A percentile compares a stretch with the other conserved stretches of the same genome.
Conservation (phyloP, 805 yeast genomes). For the Candida endomychidarum region DNA sequence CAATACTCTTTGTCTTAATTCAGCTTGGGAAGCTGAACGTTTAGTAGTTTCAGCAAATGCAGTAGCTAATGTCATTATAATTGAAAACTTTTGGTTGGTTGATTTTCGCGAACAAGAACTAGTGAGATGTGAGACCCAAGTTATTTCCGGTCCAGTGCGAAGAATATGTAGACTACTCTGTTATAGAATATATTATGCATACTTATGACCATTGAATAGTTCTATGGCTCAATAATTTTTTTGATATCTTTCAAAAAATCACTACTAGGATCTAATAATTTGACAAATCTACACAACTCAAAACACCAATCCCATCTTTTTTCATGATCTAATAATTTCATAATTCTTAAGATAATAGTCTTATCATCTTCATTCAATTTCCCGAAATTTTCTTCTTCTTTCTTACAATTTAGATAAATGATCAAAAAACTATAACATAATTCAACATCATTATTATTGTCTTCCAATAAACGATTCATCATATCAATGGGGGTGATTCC, state of each 20-base stretch:
- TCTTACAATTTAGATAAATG: constrained; percentile 51
- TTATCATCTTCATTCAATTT: constrained; percentile 35
- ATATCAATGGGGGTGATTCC: constrained; percentile 45
- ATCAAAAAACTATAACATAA: constrained; percentile 53
- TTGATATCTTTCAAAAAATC: constrained; percentile 22
- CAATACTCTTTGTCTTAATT: constrained; percentile 63
- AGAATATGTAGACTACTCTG: too few species aligned
- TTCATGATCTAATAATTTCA: constrained; percentile 41
- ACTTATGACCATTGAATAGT: too few species aligned
- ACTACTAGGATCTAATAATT: constrained; percentile 47
- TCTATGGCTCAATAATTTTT: too few species aligned
- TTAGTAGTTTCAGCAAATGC: constrained; percentile 82
- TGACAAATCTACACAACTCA: constrained; percentile 54
- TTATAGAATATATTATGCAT: too few species aligned
- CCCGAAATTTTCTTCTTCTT: constrained; percentile 29
- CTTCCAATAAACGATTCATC: constrained; percentile 38
- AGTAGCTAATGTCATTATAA: constrained; percentile 63
- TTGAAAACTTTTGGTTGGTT: constrained; percentile 24
- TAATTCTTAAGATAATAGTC: constrained; percentile 41
- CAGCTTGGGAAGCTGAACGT: constrained; percentile 58
- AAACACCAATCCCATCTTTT: constrained; percentile 53
- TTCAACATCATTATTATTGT: constrained; percentile 33
- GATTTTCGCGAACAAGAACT: constrained; percentile 2
- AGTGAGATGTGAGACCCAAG: too few species aligned
- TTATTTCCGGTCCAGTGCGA: too few species aligned